Evolutionary conservation across 768 basidiomycete species (phyloP).

Genomic region (Kwoniella heveanensis): DNA sequence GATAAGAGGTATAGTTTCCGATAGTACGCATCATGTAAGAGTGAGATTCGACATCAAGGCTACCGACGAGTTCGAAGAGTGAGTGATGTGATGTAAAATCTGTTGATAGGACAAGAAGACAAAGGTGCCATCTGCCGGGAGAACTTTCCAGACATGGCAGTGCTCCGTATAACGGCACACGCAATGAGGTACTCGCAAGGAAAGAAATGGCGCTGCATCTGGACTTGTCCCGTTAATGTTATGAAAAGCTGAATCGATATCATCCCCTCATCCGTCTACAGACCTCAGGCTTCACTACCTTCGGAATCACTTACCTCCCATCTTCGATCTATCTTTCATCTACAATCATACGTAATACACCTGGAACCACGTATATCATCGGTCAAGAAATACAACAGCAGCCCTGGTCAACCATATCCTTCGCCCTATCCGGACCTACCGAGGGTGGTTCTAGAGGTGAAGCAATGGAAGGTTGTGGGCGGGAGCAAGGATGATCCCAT

Average conservation of each 20-base stretch:
- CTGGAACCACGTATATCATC: conserved; percentile 14
- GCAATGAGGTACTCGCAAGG: too few relatives aligned
- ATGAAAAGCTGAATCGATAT: too few relatives aligned
- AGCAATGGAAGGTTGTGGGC: conserved; percentile 27
- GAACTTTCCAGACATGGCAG: too few relatives aligned
- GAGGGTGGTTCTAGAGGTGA: conserved; percentile 26
- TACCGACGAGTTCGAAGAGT: conserved; percentile 42
- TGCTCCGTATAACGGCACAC: too few relatives aligned
- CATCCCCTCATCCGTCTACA: background rate
- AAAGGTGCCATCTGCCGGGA: too few relatives aligned
- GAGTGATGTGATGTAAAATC: too few relatives aligned
- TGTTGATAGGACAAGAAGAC: too few relatives aligned
- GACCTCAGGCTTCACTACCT: conserved; percentile 12
- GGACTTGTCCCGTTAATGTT: too few relatives aligned
- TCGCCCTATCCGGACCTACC: conserved; percentile 22
- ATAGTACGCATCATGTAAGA: conserved; percentile 29
- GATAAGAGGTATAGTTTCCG: conserved; percentile 30
- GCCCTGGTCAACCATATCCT: background rate
- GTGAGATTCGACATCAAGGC: conserved; percentile 37
- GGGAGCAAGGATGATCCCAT: conserved; percentile 38
- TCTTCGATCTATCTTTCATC: conserved; percentile 33
- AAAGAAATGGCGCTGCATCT: too few relatives aligned
- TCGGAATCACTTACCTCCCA: conserved; percentile 38
- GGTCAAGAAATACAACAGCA: background rate
- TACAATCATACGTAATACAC: conserved; percentile 24